Evolutionary conservation across 78 protist species (phyloP).

Genomic region (Ministeria vibrans): DNA sequence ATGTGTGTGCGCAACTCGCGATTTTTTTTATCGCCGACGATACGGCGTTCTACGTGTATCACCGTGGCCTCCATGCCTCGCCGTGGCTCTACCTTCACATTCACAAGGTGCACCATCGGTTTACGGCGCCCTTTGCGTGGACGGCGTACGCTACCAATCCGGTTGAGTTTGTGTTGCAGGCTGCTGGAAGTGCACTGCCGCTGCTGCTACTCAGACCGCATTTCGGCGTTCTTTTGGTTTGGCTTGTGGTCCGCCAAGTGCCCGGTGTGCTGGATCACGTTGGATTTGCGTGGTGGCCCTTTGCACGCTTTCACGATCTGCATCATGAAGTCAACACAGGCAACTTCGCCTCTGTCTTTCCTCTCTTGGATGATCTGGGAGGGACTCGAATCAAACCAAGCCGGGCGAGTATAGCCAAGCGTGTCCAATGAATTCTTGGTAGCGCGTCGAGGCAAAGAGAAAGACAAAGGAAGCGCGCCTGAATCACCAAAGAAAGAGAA

Average conservation of each 20-base stretch:
- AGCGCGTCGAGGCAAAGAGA: too few species aligned
- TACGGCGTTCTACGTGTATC: not conserved
- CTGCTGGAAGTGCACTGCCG: not conserved
- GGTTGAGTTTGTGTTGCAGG: not conserved
- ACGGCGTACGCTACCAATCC: not conserved
- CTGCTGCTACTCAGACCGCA: not conserved
- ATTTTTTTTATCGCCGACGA: not conserved
- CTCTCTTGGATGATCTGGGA: not conserved
- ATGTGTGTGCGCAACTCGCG: not conserved
- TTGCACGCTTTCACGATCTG: not conserved
- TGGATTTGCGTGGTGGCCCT: not conserved
- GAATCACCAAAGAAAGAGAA: too few species aligned
- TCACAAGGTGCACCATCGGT: constrained; percentile 2
- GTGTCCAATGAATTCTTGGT: too few species aligned
- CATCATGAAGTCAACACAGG: not conserved
- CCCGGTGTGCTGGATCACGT: not conserved
- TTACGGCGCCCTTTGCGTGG: constrained; percentile 1
- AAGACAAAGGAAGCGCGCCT: too few species aligned
- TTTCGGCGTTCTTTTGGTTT: not conserved
- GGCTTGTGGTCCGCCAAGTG: not conserved
- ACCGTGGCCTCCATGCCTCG: not conserved
- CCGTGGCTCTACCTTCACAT: not conserved
- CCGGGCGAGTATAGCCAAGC: too few species aligned
- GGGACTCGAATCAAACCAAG: not conserved
- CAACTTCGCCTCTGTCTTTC: not conserved